Percentiles rank a stretch among this genome's conserved stretches.
phyloP scores from a whole-genome alignment of 257 asterid genomes.

The Solanum sitiens region DNA sequence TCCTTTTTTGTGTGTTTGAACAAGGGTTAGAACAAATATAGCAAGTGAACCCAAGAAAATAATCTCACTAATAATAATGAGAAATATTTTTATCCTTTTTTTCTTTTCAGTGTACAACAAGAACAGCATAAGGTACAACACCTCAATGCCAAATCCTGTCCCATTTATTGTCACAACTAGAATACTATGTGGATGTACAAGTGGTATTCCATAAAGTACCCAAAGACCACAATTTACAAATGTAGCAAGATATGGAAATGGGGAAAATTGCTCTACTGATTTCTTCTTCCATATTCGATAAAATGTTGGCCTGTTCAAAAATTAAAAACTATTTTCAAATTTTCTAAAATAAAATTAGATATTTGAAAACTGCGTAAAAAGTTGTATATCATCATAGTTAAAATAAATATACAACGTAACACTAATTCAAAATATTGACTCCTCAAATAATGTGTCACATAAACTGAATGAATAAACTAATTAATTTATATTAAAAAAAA shows the following conservation, averaged over 20 bases:
- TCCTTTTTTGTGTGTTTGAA: conserved; percentile 34
- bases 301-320: conserved; percentile 50
- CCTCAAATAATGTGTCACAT: not conserved
- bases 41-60: conserved; percentile 40
- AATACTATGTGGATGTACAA: conserved; percentile 65
- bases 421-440: not conserved
- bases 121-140: conserved; percentile 28
- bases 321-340: not conserved
- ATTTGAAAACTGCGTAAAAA: not conserved
- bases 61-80: conserved; percentile 29
- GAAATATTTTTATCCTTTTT: conserved; percentile 28
- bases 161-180: conserved; percentile 70
- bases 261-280: conserved; percentile 65
- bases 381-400: not conserved
- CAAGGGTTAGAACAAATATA: conserved; percentile 27
- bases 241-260: conserved; percentile 66
- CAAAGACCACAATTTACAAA: conserved; percentile 68
- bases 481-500: not conserved
- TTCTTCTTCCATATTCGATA: conserved; percentile 45
- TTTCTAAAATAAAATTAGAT: not conserved
- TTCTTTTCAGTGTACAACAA: conserved; percentile 24
- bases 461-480: not conserved
- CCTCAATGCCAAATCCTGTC: conserved; percentile 49
- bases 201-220: conserved; percentile 70
- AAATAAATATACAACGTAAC: not conserved